These are phyloP conservation scores for Suillus spraguei DNA, from an alignment of 768 basidiomycete genomes.

Conservation along the genomic window DNA sequence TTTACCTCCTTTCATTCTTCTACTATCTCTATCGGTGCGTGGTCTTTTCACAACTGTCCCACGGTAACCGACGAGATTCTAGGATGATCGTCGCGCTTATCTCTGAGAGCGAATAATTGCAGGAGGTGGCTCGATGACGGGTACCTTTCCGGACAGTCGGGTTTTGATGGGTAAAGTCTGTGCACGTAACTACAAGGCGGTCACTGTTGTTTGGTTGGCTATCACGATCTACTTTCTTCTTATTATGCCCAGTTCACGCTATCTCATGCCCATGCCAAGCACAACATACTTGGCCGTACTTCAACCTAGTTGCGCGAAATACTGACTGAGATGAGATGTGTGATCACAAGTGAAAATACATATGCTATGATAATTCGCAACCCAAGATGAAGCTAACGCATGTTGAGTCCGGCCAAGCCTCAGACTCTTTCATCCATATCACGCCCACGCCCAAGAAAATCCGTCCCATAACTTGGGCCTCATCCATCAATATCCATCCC, in stretches of 20 bases:
- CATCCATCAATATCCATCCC: constrained; percentile 34
- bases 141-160: background rate
- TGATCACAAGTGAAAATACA: constrained; percentile 5
- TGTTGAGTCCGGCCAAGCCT: too few species aligned
- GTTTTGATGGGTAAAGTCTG: background rate
- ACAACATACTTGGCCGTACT: background rate
- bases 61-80: background rate
- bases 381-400: background rate
- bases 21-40: constrained; percentile 89
- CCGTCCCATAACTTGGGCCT: constrained; percentile 3
- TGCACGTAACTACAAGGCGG: background rate
- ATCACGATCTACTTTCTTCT: constrained; percentile 10
- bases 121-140: background rate
- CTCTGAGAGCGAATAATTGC: constrained; percentile 64
- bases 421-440: constrained; percentile 1
- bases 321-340: constrained; percentile 1
- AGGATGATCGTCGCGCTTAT: constrained; percentile 91
- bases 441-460: background rate
- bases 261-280: background rate
- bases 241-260: background rate
- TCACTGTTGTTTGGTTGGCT: constrained; percentile 3
- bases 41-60: background rate
- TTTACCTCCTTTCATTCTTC: constrained; percentile 91
- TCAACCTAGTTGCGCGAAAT: background rate
- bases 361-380: constrained; percentile 4